Evolutionary conservation across 306 rosid genomes (phyloP).

Genomic region (Dalbergia cochinchinensis): DNA sequence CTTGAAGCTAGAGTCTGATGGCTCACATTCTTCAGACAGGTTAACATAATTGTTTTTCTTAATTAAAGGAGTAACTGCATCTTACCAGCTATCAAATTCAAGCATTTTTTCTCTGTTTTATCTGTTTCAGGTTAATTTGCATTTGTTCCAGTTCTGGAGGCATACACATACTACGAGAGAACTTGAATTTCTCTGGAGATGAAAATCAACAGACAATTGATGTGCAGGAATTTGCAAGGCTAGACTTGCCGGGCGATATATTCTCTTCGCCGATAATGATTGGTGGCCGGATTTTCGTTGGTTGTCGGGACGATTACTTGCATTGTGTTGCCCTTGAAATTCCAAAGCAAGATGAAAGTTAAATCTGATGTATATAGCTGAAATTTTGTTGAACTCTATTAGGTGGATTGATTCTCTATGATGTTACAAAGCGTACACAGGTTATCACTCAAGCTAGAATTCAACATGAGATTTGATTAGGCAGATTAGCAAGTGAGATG

Average conservation of each 20-base stretch:
- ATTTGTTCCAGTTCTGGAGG: conserved; percentile 85
- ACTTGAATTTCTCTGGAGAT: conserved; percentile 32
- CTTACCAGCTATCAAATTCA: not conserved
- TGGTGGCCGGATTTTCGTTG: conserved; percentile 80
- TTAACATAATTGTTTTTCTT: conserved; percentile 41
- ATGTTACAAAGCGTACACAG: not conserved
- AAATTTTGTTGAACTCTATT: conserved; percentile 21
- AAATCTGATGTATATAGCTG: conserved; percentile 20
- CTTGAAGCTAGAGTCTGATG: conserved; percentile 53
- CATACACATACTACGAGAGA: conserved; percentile 64
- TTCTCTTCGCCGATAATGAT: conserved; percentile 93
- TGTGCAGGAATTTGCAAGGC: conserved; percentile 69
- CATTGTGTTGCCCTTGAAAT: conserved; percentile 67
- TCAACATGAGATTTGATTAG: not conserved
- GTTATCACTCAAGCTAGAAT: not conserved
- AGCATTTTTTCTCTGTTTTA: not conserved
- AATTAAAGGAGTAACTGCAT: not conserved
- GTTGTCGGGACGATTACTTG: conserved; percentile 85
- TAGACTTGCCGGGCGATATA: conserved; percentile 69
- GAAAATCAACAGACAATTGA: conserved; percentile 24
- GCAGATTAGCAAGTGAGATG: not conserved
- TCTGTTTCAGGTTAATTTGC: conserved; percentile 68
- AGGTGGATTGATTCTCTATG: not conserved
- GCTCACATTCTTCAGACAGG: conserved; percentile 68
- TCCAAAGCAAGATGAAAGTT: conserved; percentile 33